Percentiles rank a stretch among this genome's conserved stretches.
Evolutionary conservation across 331 rosid species (phyloP).

Genomic region (Rhamnella rubrinervis): DNA sequence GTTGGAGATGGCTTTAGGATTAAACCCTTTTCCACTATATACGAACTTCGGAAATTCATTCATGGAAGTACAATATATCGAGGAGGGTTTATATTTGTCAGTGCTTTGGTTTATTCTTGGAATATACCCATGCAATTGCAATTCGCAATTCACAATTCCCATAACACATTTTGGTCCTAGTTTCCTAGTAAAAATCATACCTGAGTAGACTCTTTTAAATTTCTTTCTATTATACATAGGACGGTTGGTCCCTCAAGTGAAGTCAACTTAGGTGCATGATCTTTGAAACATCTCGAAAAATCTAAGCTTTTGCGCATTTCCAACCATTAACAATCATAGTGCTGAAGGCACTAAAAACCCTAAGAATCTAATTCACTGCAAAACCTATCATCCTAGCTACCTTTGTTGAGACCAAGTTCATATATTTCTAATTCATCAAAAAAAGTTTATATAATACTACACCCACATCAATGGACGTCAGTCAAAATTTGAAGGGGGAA

Average conservation of each 20-base stretch:
- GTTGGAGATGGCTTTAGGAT: neutral
- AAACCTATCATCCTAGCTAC: neutral
- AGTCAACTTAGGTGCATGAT: slow-evolving; percentile 20
- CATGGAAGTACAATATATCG: neutral
- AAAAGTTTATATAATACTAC: no score
- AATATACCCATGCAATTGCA: slow-evolving; percentile 23
- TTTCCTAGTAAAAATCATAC: slow-evolving; percentile 30
- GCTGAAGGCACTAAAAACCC: slow-evolving; percentile 13
- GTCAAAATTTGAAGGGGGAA: no score
- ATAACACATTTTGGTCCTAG: neutral
- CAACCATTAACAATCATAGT: slow-evolving; percentile 26
- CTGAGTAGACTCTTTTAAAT: slow-evolving; percentile 14
- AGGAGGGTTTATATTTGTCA: neutral
- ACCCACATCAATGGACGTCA: no score
- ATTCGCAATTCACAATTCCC: slow-evolving; percentile 2
- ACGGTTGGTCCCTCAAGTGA: slow-evolving; percentile 12
- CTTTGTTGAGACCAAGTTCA: no score
- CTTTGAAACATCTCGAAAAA: neutral
- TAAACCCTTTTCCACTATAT: slow-evolving; percentile 9
- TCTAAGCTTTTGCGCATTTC: slow-evolving; percentile 10
- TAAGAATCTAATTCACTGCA: slow-evolving; percentile 21
- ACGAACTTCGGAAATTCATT: neutral
- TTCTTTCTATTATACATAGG: neutral
- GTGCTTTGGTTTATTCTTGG: slow-evolving; percentile 41
- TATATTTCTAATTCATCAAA: no score